Percentiles rank a stretch among this genome's conserved stretches.
Evolutionary conservation across 1,139 yeast species (phyloP).

Genomic region (Blastobotrys ciferrii): DNA sequence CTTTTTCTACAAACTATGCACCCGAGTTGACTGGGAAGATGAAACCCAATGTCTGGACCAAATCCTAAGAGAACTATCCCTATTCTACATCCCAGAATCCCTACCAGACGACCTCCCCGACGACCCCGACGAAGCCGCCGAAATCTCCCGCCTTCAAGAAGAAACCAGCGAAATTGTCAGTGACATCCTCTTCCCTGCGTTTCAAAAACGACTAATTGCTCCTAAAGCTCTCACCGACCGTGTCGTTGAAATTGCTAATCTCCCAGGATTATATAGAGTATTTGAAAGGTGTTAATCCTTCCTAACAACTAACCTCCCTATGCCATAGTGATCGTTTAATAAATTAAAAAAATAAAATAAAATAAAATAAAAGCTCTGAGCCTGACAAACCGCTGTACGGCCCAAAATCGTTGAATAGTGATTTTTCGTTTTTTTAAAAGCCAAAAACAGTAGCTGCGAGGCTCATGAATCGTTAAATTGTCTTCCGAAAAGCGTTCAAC

Average conservation of each 20-base stretch:
- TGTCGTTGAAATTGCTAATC: slow-evolving; percentile 80
- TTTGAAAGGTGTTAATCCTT: slow-evolving; percentile 81
- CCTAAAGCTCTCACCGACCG: slow-evolving; percentile 51
- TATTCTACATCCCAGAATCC: slow-evolving; percentile 70
- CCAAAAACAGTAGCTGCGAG: too few species aligned
- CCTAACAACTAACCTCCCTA: too few species aligned
- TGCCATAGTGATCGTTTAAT: too few species aligned
- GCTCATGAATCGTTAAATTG: too few species aligned
- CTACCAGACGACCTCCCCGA: slow-evolving; percentile 6
- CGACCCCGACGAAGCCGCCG: slow-evolving; percentile 33
- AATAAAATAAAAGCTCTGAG: too few species aligned
- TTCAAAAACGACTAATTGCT: slow-evolving; percentile 65
- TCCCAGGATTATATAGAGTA: slow-evolving; percentile 87
- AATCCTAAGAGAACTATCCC: slow-evolving; percentile 64
- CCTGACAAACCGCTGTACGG: too few species aligned
- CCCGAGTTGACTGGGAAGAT: slow-evolving; percentile 56
- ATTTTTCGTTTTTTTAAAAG: too few species aligned
- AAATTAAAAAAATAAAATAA: too few species aligned
- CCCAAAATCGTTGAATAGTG: too few species aligned
- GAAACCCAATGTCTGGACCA: slow-evolving; percentile 69
- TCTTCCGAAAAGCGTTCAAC: too few species aligned
- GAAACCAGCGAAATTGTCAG: slow-evolving; percentile 43
- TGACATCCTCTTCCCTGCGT: slow-evolving; percentile 60
- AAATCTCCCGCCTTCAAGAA: slow-evolving; percentile 19
- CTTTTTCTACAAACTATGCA: slow-evolving; percentile 62